These are phyloP conservation scores for Trametes sp. DNA, from an alignment of 1,284 basidiomycete genomes.

Conservation along the genomic window DNA sequence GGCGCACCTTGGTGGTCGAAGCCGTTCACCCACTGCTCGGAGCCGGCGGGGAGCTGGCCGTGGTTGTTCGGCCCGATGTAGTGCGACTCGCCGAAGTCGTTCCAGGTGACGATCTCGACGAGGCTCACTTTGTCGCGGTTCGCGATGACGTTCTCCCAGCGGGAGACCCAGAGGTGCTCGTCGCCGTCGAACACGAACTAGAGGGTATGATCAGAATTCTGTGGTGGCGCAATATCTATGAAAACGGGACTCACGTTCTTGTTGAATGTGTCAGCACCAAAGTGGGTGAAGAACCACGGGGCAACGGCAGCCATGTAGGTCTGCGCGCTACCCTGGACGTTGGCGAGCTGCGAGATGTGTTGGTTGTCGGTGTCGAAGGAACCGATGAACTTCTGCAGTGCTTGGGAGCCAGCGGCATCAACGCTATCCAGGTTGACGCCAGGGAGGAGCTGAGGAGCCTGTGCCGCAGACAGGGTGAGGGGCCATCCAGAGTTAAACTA, in stretches of 20 bases:
- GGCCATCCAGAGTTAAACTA: constrained; percentile 79
- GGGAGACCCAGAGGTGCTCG: constrained; percentile 74
- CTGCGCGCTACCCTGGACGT: constrained; percentile 33
- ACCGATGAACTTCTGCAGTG: constrained; percentile 50
- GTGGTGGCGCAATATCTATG: not conserved
- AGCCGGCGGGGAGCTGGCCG: constrained; percentile 61
- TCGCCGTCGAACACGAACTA: constrained; percentile 57
- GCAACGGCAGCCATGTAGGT: constrained; percentile 46
- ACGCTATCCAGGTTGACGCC: constrained; percentile 36
- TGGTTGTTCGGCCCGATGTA: constrained; percentile 63
- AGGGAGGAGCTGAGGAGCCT: constrained; percentile 42
- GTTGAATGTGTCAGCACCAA: constrained; percentile 69
- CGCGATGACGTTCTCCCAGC: constrained; percentile 77
- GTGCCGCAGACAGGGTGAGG: constrained; percentile 55
- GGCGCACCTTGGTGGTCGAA: constrained; percentile 52
- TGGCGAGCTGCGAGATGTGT: constrained; percentile 39
- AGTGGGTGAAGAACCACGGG: constrained; percentile 82
- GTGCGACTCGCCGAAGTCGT: constrained; percentile 49
- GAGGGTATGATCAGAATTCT: not conserved
- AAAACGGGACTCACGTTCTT: constrained; percentile 70
- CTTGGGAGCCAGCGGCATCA: constrained; percentile 42
- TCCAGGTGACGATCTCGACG: constrained; percentile 52
- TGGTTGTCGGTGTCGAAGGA: constrained; percentile 56
- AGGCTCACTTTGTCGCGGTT: constrained; percentile 63
- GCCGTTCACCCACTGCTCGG: constrained; percentile 46